Conservation (phyloP, 1,284 basidiomycete species). For the Ganoderma lingzhi region DNA sequence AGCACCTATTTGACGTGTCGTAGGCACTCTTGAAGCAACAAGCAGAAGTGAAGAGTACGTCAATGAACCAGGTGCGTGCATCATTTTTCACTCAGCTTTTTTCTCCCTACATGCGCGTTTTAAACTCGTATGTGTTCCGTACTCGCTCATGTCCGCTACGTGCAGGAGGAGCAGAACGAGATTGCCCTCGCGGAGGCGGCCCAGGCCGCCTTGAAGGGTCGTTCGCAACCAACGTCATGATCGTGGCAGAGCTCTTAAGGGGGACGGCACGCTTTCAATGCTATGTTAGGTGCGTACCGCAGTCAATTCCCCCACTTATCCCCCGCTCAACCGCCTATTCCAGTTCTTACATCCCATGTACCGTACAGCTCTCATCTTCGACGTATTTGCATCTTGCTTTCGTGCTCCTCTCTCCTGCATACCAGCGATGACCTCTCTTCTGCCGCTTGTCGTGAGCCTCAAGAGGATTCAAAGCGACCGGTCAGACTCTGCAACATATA, state of each 20-base stretch:
- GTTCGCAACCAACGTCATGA: slow-evolving; percentile 13
- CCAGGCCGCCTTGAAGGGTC: slow-evolving; percentile 29
- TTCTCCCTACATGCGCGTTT: not conserved
- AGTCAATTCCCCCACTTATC: not conserved
- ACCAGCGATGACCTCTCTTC: not conserved
- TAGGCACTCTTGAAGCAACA: slow-evolving; percentile 18
- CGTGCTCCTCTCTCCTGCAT: not conserved
- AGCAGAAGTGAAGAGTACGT: slow-evolving; percentile 6
- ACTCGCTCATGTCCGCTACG: not conserved
- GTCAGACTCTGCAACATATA: not conserved
- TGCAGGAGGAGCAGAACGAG: slow-evolving; percentile 34
- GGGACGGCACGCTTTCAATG: not conserved
- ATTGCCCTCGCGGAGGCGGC: slow-evolving; percentile 35
- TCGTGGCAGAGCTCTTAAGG: not conserved
- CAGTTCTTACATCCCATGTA: not conserved
- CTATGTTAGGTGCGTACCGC: not conserved
- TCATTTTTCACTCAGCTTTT: not conserved
- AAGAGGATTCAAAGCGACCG: not conserved
- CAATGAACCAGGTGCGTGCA: not conserved
- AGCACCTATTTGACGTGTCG: slow-evolving; percentile 1
- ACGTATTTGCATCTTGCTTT: slow-evolving; percentile 1
- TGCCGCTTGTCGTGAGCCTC: not conserved
- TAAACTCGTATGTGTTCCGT: not conserved
- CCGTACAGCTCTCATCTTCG: not conserved
- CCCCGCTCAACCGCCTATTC: not conserved